These are phyloP conservation scores for Colletotrichum coccodes DNA, from an alignment of 2,329 filamentous ascomycete genomes.

Conservation along the genomic window DNA sequence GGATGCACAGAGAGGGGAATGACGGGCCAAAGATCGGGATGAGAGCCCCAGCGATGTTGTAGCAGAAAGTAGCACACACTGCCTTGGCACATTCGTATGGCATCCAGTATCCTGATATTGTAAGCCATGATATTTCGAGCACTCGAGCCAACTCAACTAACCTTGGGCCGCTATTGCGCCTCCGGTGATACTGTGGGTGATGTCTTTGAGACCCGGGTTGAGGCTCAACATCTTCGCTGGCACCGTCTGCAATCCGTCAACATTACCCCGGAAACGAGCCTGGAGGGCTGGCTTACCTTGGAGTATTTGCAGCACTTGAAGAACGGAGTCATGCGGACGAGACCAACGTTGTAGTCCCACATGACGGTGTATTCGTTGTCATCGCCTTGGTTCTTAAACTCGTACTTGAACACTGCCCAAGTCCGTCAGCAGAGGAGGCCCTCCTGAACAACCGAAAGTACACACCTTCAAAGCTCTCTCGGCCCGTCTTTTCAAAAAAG, in stretches of 20 bases:
- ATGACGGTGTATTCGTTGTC: constrained; percentile 79
- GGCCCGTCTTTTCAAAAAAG: constrained; percentile 85
- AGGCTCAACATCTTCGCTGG: constrained; percentile 83
- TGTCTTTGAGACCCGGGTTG: constrained; percentile 86
- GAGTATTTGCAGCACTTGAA: constrained; percentile 91
- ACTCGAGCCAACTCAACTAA: constrained; percentile 49
- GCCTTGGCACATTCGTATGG: constrained; percentile 88
- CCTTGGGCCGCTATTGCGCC: constrained; percentile 91
- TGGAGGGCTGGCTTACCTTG: constrained; percentile 66
- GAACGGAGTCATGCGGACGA: constrained; percentile 93
- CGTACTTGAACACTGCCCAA: constrained; percentile 82
- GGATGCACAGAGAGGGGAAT: constrained; percentile 79
- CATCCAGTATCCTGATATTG: constrained; percentile 88
- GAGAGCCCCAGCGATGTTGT: constrained; percentile 82
- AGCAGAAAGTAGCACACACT: constrained; percentile 90
- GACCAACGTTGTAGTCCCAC: constrained; percentile 97
- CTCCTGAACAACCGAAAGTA: neutral
- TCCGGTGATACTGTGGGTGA: constrained; percentile 94
- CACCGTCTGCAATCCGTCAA: constrained; percentile 71
- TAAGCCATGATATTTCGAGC: neutral
- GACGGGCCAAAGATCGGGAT: constrained; percentile 89
- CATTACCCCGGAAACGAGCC: neutral
- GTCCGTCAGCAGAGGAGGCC: constrained; percentile 4
- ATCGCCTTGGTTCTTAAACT: constrained; percentile 76
- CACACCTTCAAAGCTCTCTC: constrained; percentile 88